Conservation (phyloP, 2,329 filamentous ascomycete genomes). For the Dactylonectria estremocensis region DNA sequence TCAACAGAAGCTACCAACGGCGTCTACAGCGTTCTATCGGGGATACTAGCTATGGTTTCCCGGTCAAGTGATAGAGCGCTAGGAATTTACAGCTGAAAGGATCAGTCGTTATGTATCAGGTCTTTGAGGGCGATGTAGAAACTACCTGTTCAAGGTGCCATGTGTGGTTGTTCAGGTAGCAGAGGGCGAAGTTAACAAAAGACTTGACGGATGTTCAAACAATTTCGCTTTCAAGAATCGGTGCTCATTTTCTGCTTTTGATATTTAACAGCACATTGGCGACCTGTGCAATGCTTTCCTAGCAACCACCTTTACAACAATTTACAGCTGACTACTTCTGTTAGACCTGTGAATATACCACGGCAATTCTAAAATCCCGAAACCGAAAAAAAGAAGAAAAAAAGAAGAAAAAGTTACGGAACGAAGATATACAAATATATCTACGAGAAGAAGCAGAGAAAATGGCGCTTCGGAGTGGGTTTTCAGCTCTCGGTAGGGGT, state of each 20-base stretch:
- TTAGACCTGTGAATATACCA: neutral
- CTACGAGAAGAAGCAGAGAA: neutral
- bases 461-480: neutral
- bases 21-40: neutral
- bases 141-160: neutral
- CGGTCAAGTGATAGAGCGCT: neutral
- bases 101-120: neutral
- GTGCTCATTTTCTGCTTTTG: neutral
- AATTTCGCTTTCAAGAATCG: neutral
- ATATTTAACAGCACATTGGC: neutral
- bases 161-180: neutral
- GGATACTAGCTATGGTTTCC: neutral
- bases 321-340: neutral
- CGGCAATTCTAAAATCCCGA: neutral
- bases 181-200: neutral
- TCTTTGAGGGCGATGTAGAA: neutral
- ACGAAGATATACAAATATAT: neutral
- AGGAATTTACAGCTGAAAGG: neutral
- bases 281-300: neutral
- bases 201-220: neutral
- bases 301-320: neutral
- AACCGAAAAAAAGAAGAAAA: too few species aligned
- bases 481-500: neutral
- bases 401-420: too few species aligned
- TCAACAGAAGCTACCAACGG: neutral